A percentile compares a stretch with the other conserved stretches of the same genome.
Evolutionary conservation across 169 alveolate species (phyloP).

Genomic region (Prorocentrum cordatum): DNA sequence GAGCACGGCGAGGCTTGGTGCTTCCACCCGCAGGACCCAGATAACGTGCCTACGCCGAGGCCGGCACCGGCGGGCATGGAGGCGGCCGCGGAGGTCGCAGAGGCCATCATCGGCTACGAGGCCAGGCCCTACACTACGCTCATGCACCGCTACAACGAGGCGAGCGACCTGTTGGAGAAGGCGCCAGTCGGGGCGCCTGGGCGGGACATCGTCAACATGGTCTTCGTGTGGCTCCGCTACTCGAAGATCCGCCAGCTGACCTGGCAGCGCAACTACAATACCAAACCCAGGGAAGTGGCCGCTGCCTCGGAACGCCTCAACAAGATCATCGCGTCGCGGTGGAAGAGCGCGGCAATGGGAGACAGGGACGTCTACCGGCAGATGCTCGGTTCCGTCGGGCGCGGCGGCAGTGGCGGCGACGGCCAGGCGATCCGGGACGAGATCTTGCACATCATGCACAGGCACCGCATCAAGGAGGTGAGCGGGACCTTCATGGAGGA

Average conservation of each 20-base stretch:
- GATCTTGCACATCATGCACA: slow-evolving; percentile 80
- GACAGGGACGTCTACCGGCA: slow-evolving; percentile 26
- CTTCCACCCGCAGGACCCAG: too few species aligned
- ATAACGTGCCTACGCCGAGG: too few species aligned
- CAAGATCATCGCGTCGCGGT: slow-evolving; percentile 1
- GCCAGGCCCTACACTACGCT: too few species aligned
- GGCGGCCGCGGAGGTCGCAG: too few species aligned
- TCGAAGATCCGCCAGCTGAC: slow-evolving; percentile 47
- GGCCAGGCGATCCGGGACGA: slow-evolving; percentile 83
- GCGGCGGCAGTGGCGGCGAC: slow-evolving; percentile 81
- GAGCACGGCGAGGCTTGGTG: too few species aligned
- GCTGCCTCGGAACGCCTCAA: slow-evolving; percentile 52
- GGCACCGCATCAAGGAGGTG: slow-evolving; percentile 74
- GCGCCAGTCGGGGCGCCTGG: too few species aligned
- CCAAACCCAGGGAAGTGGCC: slow-evolving; percentile 66
- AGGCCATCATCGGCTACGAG: too few species aligned
- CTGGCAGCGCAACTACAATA: slow-evolving; percentile 71
- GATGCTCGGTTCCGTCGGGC: slow-evolving; percentile 73
- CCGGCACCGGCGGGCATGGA: too few species aligned
- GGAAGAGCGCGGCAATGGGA: slow-evolving; percentile 46
- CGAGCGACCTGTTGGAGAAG: too few species aligned
- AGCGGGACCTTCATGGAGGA: slow-evolving; percentile 79
- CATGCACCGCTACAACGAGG: too few species aligned
- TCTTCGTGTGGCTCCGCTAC: slow-evolving; percentile 72
- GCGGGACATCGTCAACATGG: too few species aligned